Base-by-base conservation (phyloP, 192 early-diverging fungal genomes). In the Coemansia sp. region DNA sequence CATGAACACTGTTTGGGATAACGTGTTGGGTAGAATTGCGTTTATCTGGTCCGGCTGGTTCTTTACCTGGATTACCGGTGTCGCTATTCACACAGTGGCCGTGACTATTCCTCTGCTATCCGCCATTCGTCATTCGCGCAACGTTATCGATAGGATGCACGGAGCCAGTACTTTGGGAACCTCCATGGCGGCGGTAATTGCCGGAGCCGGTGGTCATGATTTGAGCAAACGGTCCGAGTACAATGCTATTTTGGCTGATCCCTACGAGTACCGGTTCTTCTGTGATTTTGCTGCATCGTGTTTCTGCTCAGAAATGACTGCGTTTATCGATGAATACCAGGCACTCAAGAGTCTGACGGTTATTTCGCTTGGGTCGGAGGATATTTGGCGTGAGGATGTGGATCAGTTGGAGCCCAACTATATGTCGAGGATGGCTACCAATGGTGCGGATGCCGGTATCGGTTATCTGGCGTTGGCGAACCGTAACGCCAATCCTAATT, bases 291-390 rank as follows among this genome's bases (percentile, higher is more conserved):
- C 79, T 1, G 79, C 79, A 3, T 73, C 79, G 33, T 82, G 79
- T 65, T 82, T 82, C 72, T 77, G 79, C 74, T 82, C 79, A 3
- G 79, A 82, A 20, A 69, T 82, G 74, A 77, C 74, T 0, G 79
- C 75, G 0, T 82, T 82, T 54, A 71, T 82, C 5, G 79, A 82
- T 62, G 79, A 82, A 62, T 82, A 82, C 38, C 79, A 77, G 61
- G 61, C 65, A 33, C 79, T 82, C 57, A 82, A 82, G 66, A 57
- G 61, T 3, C 51, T 73, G 33, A 77, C 79, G 3, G 58, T 82
- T 17, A 37, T 61, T 43, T 64, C 79, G 20, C 65, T 82, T 4
- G 79, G 68, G 3, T 68, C 79, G 0, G 74, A 77, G 22, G 74
- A 73, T 20, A 76, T 76, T 53, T 81, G 74, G 79, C 65, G 67